Conservation (phyloP, 1,284 basidiomycete species). For the Athelia sp. region DNA sequence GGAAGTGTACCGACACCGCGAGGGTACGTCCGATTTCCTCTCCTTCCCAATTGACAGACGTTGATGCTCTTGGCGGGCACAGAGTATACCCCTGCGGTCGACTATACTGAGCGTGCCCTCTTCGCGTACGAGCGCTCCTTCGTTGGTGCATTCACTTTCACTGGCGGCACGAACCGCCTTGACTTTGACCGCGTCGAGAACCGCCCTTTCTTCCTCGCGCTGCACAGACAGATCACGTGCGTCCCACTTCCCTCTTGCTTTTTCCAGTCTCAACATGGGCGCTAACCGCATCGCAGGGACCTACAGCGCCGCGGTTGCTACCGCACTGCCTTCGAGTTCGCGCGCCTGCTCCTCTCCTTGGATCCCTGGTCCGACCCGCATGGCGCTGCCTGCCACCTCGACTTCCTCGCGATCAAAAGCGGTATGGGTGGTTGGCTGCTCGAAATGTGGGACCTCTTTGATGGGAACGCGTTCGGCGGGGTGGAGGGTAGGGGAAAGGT, state of each 20-base stretch:
- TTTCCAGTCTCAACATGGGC: neutral
- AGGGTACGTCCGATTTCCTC: conserved; percentile 47
- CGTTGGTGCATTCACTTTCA: conserved; percentile 78
- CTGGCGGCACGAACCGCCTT: conserved; percentile 72
- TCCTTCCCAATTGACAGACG: neutral
- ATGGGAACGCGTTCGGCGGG: conserved; percentile 13
- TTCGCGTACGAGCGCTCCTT: conserved; percentile 89
- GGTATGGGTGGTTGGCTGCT: conserved; percentile 80
- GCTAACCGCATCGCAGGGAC: conserved; percentile 44
- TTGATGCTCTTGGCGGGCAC: neutral
- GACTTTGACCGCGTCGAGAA: conserved; percentile 87
- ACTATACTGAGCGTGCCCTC: conserved; percentile 81
- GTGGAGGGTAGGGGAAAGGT: conserved; percentile 28
- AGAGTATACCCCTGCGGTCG: conserved; percentile 82
- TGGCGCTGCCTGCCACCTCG: conserved; percentile 78
- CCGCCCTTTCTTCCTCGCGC: conserved; percentile 77
- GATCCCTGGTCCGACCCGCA: conserved; percentile 86
- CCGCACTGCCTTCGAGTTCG: conserved; percentile 86
- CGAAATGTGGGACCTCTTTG: conserved; percentile 53
- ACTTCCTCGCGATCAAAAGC: conserved; percentile 78
- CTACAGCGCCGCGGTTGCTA: conserved; percentile 83
- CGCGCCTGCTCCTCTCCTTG: conserved; percentile 73
- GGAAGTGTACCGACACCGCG: conserved; percentile 79
- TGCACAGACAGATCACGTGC: conserved; percentile 75
- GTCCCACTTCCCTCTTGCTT: conserved; percentile 18